These are phyloP conservation scores for Chrysoporthe cubensis DNA, from an alignment of 2,329 filamentous ascomycete genomes.

Conservation along the genomic window DNA sequence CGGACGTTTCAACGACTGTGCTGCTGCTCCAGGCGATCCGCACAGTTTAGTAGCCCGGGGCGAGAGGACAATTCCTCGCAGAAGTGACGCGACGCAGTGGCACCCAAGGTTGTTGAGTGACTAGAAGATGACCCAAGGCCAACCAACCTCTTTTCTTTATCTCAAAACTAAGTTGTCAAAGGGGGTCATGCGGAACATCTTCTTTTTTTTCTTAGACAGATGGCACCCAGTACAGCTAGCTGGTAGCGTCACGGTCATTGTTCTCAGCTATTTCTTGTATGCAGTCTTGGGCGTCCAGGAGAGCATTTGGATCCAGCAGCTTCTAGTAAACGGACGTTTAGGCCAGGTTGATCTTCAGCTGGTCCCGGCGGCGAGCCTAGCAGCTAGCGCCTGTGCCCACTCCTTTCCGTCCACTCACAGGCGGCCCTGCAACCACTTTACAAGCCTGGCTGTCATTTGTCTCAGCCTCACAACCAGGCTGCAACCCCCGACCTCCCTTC, in stretches of 20 bases:
- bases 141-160: too few relatives aligned
- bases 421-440: constrained; percentile 18
- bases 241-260: not conserved
- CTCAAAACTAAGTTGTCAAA: too few relatives aligned
- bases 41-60: not conserved
- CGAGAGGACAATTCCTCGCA: not conserved
- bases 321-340: not conserved
- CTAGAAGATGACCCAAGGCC: not conserved
- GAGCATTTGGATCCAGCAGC: not conserved
- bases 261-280: not conserved
- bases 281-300: not conserved
- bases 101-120: not conserved
- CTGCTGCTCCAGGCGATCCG: not conserved
- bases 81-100: not conserved
- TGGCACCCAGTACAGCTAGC: not conserved
- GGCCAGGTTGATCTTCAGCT: not conserved
- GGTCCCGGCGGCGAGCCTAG: not conserved
- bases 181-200: too few relatives aligned
- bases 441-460: constrained; percentile 17
- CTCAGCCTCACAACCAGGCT: constrained; percentile 21
- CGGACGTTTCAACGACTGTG: not conserved
- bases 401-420: constrained; percentile 6
- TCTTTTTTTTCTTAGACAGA: not conserved
- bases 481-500: not conserved
- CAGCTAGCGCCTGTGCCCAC: constrained; percentile 14